Conservation (phyloP, 2,329 filamentous ascomycete species). For the Dryadomyces quercus-mongolicae region DNA sequence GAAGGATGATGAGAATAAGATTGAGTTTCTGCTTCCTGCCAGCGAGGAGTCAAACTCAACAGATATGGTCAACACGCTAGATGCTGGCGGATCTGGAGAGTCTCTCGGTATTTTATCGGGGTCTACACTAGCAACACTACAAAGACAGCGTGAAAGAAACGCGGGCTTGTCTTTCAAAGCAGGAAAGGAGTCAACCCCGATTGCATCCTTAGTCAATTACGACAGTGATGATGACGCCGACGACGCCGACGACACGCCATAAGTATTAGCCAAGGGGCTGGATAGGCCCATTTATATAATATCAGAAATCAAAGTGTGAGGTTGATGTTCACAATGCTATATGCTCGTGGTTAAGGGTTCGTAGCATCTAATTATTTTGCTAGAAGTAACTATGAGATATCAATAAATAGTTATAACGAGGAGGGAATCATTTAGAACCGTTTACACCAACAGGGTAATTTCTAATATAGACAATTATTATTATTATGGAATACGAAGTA, state of each 20-base stretch:
- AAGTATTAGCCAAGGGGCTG: background rate
- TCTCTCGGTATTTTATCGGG: constrained; percentile 58
- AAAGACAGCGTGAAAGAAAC: constrained; percentile 26
- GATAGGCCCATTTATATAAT: background rate
- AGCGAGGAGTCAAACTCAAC: constrained; percentile 44
- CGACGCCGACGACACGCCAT: background rate
- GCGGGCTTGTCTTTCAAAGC: constrained; percentile 42
- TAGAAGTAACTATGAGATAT: too few relatives aligned
- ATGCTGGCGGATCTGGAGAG: constrained; percentile 34
- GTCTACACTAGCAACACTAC: constrained; percentile 70
- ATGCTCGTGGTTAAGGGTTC: too few relatives aligned
- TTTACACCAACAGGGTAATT: too few relatives aligned
- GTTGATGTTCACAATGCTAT: too few relatives aligned
- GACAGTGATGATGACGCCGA: constrained; percentile 50
- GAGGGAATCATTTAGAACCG: too few relatives aligned
- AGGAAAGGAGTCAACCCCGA: constrained; percentile 35
- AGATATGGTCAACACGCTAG: constrained; percentile 19
- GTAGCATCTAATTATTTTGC: too few relatives aligned
- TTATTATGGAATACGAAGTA: too few relatives aligned
- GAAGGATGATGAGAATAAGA: constrained; percentile 35
- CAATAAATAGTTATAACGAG: too few relatives aligned
- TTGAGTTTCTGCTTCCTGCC: constrained; percentile 6
- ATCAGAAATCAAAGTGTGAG: too few relatives aligned
- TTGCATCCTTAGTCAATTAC: constrained; percentile 75
- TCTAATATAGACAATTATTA: too few relatives aligned